These are phyloP conservation scores for Diplocarpon mali DNA, from an alignment of 2,329 filamentous ascomycete species.

Conservation along the genomic window DNA sequence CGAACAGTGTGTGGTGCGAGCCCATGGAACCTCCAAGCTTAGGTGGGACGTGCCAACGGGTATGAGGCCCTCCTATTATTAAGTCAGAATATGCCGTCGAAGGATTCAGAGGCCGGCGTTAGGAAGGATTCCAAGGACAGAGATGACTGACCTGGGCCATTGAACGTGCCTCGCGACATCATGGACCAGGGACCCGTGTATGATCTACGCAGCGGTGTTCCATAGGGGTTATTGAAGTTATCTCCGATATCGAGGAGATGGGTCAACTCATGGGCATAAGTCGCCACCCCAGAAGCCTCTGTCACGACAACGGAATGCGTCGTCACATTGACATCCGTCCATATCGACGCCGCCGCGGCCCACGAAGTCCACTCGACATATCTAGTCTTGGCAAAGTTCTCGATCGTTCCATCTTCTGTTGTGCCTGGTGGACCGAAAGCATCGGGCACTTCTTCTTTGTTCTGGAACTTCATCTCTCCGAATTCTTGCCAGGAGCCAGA, in stretches of 20 bases:
- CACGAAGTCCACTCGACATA: slow-evolving; percentile 13
- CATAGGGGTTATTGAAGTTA: slow-evolving; percentile 12
- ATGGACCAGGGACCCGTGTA: slow-evolving; percentile 12
- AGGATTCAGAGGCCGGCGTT: too few species aligned
- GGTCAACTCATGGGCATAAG: slow-evolving; percentile 11
- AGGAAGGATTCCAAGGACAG: too few species aligned
- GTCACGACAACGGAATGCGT: slow-evolving; percentile 4
- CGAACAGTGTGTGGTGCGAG: slow-evolving; percentile 9
- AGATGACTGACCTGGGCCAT: slow-evolving; percentile 14
- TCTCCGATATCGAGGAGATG: slow-evolving; percentile 12
- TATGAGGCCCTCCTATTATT: slow-evolving; percentile 13
- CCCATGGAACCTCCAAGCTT: slow-evolving; percentile 10
- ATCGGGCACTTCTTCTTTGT: slow-evolving; percentile 10
- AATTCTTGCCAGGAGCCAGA: slow-evolving; percentile 13
- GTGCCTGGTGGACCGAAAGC: slow-evolving; percentile 9
- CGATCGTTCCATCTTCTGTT: slow-evolving; percentile 1
- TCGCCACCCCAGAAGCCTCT: slow-evolving; percentile 10
- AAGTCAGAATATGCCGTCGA: too few species aligned
- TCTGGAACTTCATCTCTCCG: slow-evolving; percentile 14
- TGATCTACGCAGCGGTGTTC: slow-evolving; percentile 5
- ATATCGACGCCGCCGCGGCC: slow-evolving; percentile 8
- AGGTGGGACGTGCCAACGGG: slow-evolving; percentile 13
- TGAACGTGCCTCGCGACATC: slow-evolving; percentile 12
- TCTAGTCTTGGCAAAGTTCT: slow-evolving; percentile 9
- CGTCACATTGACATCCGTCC: slow-evolving; percentile 8